Percentiles rank a stretch among this genome's conserved stretches.
Conservation (phyloP, 2,329 filamentous ascomycete genomes). For the Pyrenophora seminiperda region DNA sequence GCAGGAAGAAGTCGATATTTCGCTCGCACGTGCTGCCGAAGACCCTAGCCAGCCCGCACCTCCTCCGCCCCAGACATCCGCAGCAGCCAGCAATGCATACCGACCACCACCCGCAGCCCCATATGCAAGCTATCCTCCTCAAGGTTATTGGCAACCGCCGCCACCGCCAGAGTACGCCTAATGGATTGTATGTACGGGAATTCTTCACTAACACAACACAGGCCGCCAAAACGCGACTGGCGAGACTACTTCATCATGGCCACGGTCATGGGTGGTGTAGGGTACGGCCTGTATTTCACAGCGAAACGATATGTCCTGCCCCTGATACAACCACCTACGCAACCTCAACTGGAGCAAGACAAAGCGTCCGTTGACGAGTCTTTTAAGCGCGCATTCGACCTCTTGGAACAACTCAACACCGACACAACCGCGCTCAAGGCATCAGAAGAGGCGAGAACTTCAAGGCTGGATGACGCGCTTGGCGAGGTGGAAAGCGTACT, state of each 20-base stretch:
- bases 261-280: constrained; percentile 85
- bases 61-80: constrained; percentile 54
- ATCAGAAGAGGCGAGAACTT: constrained; percentile 82
- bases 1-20: constrained; percentile 88
- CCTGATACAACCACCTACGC: constrained; percentile 89
- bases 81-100: constrained; percentile 50
- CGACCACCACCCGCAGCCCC: constrained; percentile 52
- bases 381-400: constrained; percentile 87
- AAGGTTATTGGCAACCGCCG: constrained; percentile 59
- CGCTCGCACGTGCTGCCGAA: constrained; percentile 75
- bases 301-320: constrained; percentile 90
- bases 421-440: constrained; percentile 89
- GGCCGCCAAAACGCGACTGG: constrained; percentile 83
- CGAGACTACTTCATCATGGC: constrained; percentile 99
- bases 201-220: constrained; percentile 26
- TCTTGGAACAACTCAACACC: constrained; percentile 88
- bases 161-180: constrained; percentile 59
- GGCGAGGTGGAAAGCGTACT: constrained; percentile 85
- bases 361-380: constrained; percentile 91
- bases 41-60: constrained; percentile 54
- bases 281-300: constrained; percentile 86
- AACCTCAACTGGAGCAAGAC: constrained; percentile 90
- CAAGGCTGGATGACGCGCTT: constrained; percentile 80
- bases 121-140: constrained; percentile 59
- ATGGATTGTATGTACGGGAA: neutral